Conservation (phyloP, 176 grass and related monocot genomes). For the Eleusine coracana region DNA sequence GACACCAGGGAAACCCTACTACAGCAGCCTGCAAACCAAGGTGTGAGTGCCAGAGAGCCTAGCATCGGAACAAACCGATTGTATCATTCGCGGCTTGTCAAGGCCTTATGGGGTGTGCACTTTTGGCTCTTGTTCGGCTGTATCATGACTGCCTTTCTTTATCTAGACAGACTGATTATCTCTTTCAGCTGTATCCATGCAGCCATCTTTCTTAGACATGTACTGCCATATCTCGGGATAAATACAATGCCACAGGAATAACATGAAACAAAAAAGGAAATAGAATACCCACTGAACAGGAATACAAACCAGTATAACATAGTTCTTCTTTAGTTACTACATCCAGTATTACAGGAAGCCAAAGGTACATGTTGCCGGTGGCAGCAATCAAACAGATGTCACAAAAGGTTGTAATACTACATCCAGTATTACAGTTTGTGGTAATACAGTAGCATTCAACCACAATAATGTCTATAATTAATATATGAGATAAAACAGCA, state of each 20-base stretch:
- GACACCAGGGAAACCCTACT: background rate
- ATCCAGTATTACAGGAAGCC: conserved; percentile 13
- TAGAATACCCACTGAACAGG: background rate
- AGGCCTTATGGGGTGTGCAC: background rate
- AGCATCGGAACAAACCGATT: background rate
- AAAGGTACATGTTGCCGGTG: background rate
- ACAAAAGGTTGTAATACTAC: background rate
- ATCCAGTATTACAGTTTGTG: too few species aligned
- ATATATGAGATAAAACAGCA: background rate
- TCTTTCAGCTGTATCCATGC: background rate
- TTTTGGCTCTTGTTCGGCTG: background rate
- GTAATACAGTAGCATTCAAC: background rate
- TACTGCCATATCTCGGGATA: background rate
- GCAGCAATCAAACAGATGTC: background rate
- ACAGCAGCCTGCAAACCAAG: background rate
- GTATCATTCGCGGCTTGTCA: too few species aligned
- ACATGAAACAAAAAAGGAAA: background rate
- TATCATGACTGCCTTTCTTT: background rate
- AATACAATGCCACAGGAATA: background rate
- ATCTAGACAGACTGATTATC: background rate
- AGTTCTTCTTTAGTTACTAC: background rate
- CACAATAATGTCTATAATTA: conserved; percentile 1
- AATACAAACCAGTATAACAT: background rate
- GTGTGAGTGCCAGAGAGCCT: background rate
- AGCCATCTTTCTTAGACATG: background rate